A percentile compares a stretch with the other conserved stretches of the same genome.
Conservation (phyloP, 2,329 filamentous ascomycete genomes). For the Alternaria sp. region DNA sequence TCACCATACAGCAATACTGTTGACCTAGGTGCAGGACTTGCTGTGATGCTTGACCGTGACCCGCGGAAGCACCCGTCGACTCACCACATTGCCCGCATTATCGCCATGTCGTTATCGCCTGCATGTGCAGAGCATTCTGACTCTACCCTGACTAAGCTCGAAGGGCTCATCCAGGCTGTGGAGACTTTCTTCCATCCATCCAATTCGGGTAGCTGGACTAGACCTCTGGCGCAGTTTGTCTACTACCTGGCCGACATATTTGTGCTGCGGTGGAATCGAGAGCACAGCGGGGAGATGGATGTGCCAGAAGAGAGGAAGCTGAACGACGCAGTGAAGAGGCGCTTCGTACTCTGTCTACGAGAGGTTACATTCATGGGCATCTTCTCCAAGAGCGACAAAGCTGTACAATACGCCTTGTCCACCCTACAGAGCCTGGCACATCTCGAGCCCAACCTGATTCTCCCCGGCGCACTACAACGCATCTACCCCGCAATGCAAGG, state of each 20-base stretch:
- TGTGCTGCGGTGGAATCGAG: conserved; percentile 95
- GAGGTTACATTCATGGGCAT: conserved; percentile 99
- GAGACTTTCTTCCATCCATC: conserved; percentile 99
- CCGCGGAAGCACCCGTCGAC: conserved; percentile 89
- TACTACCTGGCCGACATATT: conserved; percentile 96
- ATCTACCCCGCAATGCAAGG: conserved; percentile 98
- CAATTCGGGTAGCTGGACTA: conserved; percentile 92
- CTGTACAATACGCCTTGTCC: conserved; percentile 89
- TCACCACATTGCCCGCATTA: conserved; percentile 91
- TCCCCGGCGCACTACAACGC: conserved; percentile 90
- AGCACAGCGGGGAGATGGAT: conserved; percentile 90
- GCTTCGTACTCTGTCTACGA: conserved; percentile 86
- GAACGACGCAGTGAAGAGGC: conserved; percentile 78
- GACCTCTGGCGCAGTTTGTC: conserved; percentile 84
- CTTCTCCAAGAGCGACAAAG: conserved; percentile 91
- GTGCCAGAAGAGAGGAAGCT: conserved; percentile 80
- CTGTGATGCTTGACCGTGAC: conserved; percentile 87
- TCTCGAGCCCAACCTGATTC: conserved; percentile 86
- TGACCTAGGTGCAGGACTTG: conserved; percentile 82
- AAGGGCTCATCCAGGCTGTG: conserved; percentile 90
- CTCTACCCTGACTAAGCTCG: conserved; percentile 82
- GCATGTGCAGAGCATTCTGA: conserved; percentile 76
- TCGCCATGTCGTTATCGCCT: conserved; percentile 91
- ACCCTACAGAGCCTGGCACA: conserved; percentile 89
- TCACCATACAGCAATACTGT: conserved; percentile 84